A percentile compares a stretch with the other conserved stretches of the same genome.
Conservation (phyloP, 148 eudicot genomes). For the Salicornia ramosissima region DNA sequence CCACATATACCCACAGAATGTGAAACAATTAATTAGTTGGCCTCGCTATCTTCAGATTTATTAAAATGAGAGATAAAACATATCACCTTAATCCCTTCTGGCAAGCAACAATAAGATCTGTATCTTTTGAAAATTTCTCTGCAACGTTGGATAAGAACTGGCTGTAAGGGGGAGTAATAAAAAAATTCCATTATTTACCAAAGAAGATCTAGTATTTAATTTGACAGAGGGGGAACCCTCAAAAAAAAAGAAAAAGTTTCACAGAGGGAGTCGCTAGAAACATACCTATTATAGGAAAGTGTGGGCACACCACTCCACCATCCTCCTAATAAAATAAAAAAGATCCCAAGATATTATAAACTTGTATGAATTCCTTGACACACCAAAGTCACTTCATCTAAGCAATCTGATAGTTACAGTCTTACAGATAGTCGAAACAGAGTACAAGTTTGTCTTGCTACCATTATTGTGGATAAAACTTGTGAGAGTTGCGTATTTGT, state of each 20-base stretch:
- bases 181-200: not conserved
- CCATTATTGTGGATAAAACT: not conserved
- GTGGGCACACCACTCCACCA: conserved; percentile 99
- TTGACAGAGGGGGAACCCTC: conserved; percentile 10
- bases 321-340: conserved; percentile 55
- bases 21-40: not conserved
- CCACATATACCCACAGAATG: not conserved
- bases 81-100: conserved; percentile 91
- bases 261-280: not conserved
- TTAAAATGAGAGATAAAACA: conserved; percentile 12
- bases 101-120: conserved; percentile 93
- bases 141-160: conserved; percentile 51
- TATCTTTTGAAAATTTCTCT: conserved; percentile 65
- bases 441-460: not conserved
- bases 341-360: not conserved
- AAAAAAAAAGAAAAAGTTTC: too few species aligned
- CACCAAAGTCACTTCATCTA: not conserved
- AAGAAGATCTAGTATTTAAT: not conserved
- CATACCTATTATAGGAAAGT: conserved; percentile 64
- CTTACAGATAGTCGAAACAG: too few species aligned
- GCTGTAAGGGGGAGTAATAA: conserved; percentile 32
- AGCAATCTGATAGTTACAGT: not conserved
- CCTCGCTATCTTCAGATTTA: not conserved
- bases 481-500: not conserved
- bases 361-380: not conserved